Base-by-base conservation (phyloP, 2,329 filamentous ascomycete genomes). In the Cryphonectria naterciae region DNA sequence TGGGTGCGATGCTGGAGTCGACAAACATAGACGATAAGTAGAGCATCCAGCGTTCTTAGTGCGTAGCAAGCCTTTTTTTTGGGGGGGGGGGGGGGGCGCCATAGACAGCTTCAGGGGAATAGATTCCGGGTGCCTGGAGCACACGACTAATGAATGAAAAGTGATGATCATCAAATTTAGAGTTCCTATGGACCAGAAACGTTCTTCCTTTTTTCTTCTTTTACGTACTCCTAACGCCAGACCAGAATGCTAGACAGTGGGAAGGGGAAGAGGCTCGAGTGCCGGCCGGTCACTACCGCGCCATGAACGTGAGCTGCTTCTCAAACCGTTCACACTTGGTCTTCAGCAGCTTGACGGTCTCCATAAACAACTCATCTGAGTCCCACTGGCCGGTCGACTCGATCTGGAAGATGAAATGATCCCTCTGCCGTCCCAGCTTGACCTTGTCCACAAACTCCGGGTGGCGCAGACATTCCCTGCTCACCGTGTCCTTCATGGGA, bases 321-420 rank as follows among this genome's bases (percentile, higher is more conserved):
- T 92, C 91, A 74, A 95, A 85, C 76, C 87, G 86, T 78, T 89
- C 84, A 75, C 93, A 96, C 85, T 98, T 98, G 77, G 89, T 85
- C 85, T 95, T 97, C 73, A 99, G 83, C 75, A 94, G 85, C 83
- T 92, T 92, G 66, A 99, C 88, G 39, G 93, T 91, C 83, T 98
- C 94, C 70, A 99, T 82, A 85, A 99, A 98, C 74, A 99, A 86
- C 81, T 94, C 91, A 77, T 98, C 95, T 78, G 94, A 97, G 71
- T 96, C 91, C 85, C 94, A 97, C 83, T 99, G 96, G 7, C 96
- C 97, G 0, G 94, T 92, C 84, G 95, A 98, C 85, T 99, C 96
- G 49, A 99, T 87, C 68, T 90, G 92, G 86, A 96, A 99, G 81
- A 99, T 98, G 81, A 99, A 99, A 83, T 99, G 97, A 80, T 99